A percentile compares a stretch with the other conserved stretches of the same genome.
phyloP scores from a whole-genome alignment of 1,284 basidiomycete species.

The Irpex sp. region DNA sequence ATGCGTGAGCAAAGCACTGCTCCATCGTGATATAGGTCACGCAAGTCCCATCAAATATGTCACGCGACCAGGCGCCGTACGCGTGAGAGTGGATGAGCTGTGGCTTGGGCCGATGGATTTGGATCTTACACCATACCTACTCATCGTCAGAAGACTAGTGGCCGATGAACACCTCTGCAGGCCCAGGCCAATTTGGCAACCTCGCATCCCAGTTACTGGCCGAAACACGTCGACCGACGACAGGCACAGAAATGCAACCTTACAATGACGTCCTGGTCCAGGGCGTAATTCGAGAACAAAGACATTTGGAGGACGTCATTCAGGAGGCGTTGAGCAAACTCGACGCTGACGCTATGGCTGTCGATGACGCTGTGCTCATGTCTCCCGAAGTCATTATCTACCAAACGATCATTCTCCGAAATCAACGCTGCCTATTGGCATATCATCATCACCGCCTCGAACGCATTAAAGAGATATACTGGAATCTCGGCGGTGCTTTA shows the following conservation, averaged over 20 bases:
- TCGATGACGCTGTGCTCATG: slow-evolving; percentile 34
- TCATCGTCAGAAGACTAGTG: too few relatives aligned
- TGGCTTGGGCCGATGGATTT: too few relatives aligned
- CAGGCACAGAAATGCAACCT: slow-evolving; percentile 81
- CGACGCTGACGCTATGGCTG: slow-evolving; percentile 30
- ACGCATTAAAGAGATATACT: slow-evolving; percentile 82
- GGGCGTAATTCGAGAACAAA: slow-evolving; percentile 85
- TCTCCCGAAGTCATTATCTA: slow-evolving; percentile 78
- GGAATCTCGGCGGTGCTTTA: slow-evolving; percentile 85
- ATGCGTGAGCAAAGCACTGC: too few relatives aligned
- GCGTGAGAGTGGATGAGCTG: too few relatives aligned
- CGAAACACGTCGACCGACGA: slow-evolving; percentile 81
- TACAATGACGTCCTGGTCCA: slow-evolving; percentile 92
- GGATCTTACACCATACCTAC: too few relatives aligned
- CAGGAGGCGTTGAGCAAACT: slow-evolving; percentile 38
- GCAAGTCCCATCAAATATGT: too few relatives aligned
- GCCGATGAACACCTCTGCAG: slow-evolving; percentile 22
- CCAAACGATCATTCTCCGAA: slow-evolving; percentile 84
- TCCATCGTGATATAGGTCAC: too few relatives aligned
- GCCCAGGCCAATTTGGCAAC: slow-evolving; percentile 73
- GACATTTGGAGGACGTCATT: slow-evolving; percentile 75
- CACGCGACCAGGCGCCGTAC: too few relatives aligned
- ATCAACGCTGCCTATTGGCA: slow-evolving; percentile 91
- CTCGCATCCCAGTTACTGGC: slow-evolving; percentile 84
- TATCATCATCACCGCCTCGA: slow-evolving; percentile 87